Conservation (phyloP, 805 yeast genomes). For the Sugiyamaella marilandica region DNA sequence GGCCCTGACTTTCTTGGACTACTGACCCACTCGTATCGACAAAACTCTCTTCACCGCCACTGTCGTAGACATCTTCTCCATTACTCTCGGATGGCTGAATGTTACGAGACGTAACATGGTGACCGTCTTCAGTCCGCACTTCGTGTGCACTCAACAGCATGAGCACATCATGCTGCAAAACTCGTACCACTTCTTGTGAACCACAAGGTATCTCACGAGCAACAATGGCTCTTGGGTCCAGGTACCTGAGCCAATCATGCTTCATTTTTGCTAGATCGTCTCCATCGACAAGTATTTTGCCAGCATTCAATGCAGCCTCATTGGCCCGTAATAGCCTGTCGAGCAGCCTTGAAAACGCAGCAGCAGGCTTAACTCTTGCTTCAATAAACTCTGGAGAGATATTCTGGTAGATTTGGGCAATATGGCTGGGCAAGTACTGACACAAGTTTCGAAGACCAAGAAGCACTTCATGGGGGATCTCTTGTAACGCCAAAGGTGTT, state of each 20-base stretch:
- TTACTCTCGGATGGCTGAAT: neutral
- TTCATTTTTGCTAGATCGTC: constrained; percentile 48
- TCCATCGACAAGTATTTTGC: constrained; percentile 41
- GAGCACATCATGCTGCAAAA: constrained; percentile 29
- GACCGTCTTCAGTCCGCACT: neutral
- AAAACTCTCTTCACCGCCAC: neutral
- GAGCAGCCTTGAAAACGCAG: constrained; percentile 48
- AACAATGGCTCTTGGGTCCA: constrained; percentile 44
- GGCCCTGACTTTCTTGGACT: neutral
- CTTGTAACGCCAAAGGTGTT: constrained; percentile 55
- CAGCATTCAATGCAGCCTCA: constrained; percentile 49
- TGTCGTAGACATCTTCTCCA: neutral
- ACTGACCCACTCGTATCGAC: neutral
- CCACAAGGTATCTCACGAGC: constrained; percentile 49
- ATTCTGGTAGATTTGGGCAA: constrained; percentile 22
- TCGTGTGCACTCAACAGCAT: constrained; percentile 22
- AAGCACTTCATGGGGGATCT: constrained; percentile 52
- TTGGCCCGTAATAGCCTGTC: constrained; percentile 51
- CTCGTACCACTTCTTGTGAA: constrained; percentile 21
- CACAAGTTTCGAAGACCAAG: constrained; percentile 52
- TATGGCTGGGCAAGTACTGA: constrained; percentile 41
- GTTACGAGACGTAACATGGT: neutral
- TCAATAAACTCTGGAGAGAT: constrained; percentile 48
- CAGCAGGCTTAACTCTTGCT: constrained; percentile 52
- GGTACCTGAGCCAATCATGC: constrained; percentile 50